A percentile compares a stretch with the other conserved stretches of the same genome.
Evolutionary conservation across 176 grass and related monocot species (phyloP).

Genomic region (Miscanthus lutarioriparius): DNA sequence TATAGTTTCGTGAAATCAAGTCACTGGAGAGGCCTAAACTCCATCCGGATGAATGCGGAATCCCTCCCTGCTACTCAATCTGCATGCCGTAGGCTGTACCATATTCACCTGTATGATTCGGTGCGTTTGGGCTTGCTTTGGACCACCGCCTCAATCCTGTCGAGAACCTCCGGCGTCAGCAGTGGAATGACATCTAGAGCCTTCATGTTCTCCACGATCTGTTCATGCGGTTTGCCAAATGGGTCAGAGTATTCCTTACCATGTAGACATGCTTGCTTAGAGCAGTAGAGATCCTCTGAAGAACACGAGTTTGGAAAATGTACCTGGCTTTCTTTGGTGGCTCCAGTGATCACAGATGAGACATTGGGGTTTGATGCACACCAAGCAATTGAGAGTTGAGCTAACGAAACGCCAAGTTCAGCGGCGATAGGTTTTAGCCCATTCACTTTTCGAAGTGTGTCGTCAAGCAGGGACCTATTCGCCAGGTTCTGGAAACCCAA

Average conservation of each 20-base stretch:
- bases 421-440: slow-evolving; percentile 83
- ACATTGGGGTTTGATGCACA: slow-evolving; percentile 93
- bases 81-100: slow-evolving; percentile 4
- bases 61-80: slow-evolving; percentile 1
- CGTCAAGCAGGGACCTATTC: slow-evolving; percentile 77
- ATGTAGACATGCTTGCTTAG: neutral
- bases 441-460: slow-evolving; percentile 84
- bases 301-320: neutral
- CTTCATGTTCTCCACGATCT: slow-evolving; percentile 98
- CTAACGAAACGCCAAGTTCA: slow-evolving; percentile 73
- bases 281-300: neutral
- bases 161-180: slow-evolving; percentile 79
- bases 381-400: slow-evolving; percentile 94
- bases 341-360: slow-evolving; percentile 92
- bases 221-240: neutral
- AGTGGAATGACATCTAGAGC: slow-evolving; percentile 77
- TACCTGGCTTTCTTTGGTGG: slow-evolving; percentile 99
- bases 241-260: neutral
- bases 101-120: slow-evolving; percentile 79
- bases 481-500: slow-evolving; percentile 73
- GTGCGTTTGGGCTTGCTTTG: slow-evolving; percentile 94
- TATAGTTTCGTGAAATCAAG: neutral
- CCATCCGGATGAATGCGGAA: neutral
- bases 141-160: slow-evolving; percentile 77
- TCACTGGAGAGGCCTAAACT: slow-evolving; percentile 25